phyloP scores from a whole-genome alignment of 805 yeast species.

The Candida chilensis region DNA sequence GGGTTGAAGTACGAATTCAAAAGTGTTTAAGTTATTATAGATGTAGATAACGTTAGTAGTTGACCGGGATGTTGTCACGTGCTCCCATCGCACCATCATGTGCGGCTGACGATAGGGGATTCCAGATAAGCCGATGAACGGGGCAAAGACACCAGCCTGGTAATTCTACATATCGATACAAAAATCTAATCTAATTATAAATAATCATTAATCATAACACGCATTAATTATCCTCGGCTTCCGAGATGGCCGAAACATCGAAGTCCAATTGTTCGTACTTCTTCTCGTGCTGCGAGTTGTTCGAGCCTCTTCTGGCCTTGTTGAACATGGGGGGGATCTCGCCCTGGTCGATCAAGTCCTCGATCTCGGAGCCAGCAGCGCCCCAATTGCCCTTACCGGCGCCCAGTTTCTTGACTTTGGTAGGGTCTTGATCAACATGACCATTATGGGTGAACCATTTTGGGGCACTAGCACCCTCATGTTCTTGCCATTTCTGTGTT shows the following conservation, averaged over 20 bases:
- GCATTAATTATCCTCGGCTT: too few relatives aligned
- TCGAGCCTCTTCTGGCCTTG: constrained; percentile 42
- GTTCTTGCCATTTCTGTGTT: constrained; percentile 70
- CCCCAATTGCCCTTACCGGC: constrained; percentile 92
- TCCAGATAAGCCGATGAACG: too few relatives aligned
- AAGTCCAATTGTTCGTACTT: constrained; percentile 15
- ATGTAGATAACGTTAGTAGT: too few relatives aligned
- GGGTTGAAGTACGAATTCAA: neutral
- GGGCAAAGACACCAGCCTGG: too few relatives aligned
- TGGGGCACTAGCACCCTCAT: constrained; percentile 50
- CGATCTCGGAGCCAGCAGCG: constrained; percentile 64
- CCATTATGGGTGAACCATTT: constrained; percentile 80
- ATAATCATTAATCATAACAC: too few relatives aligned
- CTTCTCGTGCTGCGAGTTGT: constrained; percentile 31
- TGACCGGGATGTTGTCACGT: too few relatives aligned
- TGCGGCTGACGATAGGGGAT: too few relatives aligned
- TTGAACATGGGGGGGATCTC: constrained; percentile 39
- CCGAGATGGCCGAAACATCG: too few relatives aligned
- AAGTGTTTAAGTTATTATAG: neutral
- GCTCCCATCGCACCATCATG: too few relatives aligned
- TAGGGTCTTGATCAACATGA: constrained; percentile 58
- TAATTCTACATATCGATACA: too few relatives aligned
- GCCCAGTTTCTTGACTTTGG: constrained; percentile 73
- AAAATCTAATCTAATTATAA: too few relatives aligned
- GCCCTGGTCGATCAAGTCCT: constrained; percentile 51